phyloP scores from a whole-genome alignment of 2,329 filamentous ascomycete genomes.

The Stylonectria norvegica region DNA sequence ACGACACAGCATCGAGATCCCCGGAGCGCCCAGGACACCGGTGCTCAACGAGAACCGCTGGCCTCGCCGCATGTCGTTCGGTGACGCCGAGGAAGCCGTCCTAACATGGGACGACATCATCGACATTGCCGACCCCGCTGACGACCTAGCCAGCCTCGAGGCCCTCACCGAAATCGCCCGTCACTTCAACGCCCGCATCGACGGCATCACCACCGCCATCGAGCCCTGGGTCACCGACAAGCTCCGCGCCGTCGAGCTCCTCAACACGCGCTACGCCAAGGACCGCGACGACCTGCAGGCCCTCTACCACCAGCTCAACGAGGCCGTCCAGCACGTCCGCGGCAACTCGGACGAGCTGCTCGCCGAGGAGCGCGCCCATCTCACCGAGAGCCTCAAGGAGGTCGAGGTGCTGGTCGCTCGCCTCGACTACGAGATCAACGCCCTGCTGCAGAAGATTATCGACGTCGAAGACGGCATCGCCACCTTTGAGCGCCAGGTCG shows the following conservation, averaged over 20 bases:
- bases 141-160: slow-evolving; percentile 27
- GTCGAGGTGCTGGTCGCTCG: slow-evolving; percentile 79
- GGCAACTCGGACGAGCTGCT: slow-evolving; percentile 67
- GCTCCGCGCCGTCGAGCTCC: slow-evolving; percentile 51
- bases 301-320: slow-evolving; percentile 67
- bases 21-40: slow-evolving; percentile 28
- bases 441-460: slow-evolving; percentile 73
- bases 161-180: slow-evolving; percentile 52
- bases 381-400: slow-evolving; percentile 72
- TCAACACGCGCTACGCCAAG: slow-evolving; percentile 60
- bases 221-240: slow-evolving; percentile 60
- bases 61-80: slow-evolving; percentile 72
- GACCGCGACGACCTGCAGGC: slow-evolving; percentile 64
- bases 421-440: slow-evolving; percentile 86
- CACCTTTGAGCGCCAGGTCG: slow-evolving; percentile 76
- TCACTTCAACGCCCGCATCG: slow-evolving; percentile 51
- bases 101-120: slow-evolving; percentile 61
- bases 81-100: slow-evolving; percentile 70
- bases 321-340: slow-evolving; percentile 65
- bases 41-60: slow-evolving; percentile 57
- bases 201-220: slow-evolving; percentile 49
- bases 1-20: slow-evolving; percentile 54
- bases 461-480: slow-evolving; percentile 81
- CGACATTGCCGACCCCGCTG: slow-evolving; percentile 34
- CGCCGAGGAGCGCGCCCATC: slow-evolving; percentile 61